Conservation (phyloP, 202 grass and related monocot genomes). For the Carex arenaria region DNA sequence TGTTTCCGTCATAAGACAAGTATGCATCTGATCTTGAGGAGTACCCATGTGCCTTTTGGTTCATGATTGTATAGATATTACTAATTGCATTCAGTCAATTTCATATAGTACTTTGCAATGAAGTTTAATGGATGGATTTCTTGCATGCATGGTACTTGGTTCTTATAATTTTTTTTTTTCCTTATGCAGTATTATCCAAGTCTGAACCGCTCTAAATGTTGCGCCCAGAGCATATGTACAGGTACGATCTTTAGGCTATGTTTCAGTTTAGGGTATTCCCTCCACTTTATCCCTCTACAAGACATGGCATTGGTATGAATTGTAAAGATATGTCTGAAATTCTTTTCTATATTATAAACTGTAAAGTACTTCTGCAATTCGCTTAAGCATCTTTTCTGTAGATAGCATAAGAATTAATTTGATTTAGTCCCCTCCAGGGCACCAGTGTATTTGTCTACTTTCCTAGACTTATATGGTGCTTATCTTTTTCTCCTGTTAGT, state of each 20-base stretch:
- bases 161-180: background rate
- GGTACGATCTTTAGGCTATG: slow-evolving; percentile 19
- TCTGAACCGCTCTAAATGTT: slow-evolving; percentile 92
- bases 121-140: background rate
- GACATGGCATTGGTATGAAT: background rate
- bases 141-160: background rate
- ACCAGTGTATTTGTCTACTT: background rate
- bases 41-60: background rate
- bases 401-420: background rate
- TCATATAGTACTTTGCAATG: background rate
- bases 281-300: background rate
- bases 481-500: background rate
- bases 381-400: background rate
- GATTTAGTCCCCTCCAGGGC: background rate
- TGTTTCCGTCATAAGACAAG: background rate
- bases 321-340: background rate
- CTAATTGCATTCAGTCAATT: background rate
- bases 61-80: background rate
- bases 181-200: slow-evolving; percentile 67
- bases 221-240: slow-evolving; percentile 88
- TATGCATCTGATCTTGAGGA: background rate
- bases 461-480: background rate
- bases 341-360: background rate
- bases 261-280: background rate
- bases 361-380: background rate